Base-by-base conservation (phyloP, 768 basidiomycete genomes). In the Strobilomyces confusus region DNA sequence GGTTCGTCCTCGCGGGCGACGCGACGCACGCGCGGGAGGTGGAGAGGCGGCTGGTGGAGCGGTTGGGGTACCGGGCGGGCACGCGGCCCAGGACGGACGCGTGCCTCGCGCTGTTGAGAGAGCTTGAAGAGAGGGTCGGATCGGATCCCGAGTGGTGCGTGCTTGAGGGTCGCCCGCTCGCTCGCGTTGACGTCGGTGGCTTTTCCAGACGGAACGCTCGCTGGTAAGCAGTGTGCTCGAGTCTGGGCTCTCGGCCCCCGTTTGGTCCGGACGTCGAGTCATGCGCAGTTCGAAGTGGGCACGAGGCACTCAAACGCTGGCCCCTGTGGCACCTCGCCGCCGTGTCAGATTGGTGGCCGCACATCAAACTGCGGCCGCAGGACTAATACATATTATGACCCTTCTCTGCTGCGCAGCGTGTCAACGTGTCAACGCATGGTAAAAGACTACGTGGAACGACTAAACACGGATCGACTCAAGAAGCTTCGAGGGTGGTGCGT, bases 1-100 rank as follows among this genome's bases (percentile, higher is more conserved):
- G 73, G 17, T 74, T 78, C 30, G 54, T 77, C 20, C 32, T 65
- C 12, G 58, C 69, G 4, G 59, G 58, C 25, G 58, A 65, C 25
- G 47, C 72, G 9, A 41, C 51, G n/a, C 68, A 63, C 8, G 73
- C 74, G 5, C 59, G 60, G 17, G 62, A 68, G 44, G 68, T 77
- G 9, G 66, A 63, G 44, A 37, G 38, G 33, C 67, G 70, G 48
- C 40, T 73, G 34, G 33, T 54, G n/a, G 49, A 38, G 3, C 44
- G 44, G 42, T 61, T 56, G 19, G 53, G 49, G 33, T 72, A 74
- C 49, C 54, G 36, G 9, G 56, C 41, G 5, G 70, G 72, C 19
- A 52, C 63, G 9, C 43, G 61, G 22, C 48, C 42, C 0, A 56
- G 51, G 15, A 69, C 69, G 34, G 65, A 71, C 43, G 58, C 56